Evolutionary conservation across 805 yeast species (phyloP).

Genomic region (Phaffomyces opuntiae): DNA sequence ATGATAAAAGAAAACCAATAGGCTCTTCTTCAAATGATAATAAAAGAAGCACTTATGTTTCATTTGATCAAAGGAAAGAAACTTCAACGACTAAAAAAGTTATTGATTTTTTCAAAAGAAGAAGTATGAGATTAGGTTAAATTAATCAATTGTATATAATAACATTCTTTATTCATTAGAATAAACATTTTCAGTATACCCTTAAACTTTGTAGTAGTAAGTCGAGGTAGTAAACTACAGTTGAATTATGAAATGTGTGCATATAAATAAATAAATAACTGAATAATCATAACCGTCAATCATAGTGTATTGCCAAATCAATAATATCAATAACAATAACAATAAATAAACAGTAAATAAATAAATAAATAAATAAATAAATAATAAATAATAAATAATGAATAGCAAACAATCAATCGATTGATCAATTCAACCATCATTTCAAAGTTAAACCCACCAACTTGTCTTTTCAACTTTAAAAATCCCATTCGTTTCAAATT

Average conservation of each 20-base stretch:
- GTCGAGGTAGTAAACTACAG: neutral
- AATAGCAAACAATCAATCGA: too few relatives aligned
- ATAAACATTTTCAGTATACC: neutral
- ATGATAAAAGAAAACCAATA: slow-evolving; percentile 16
- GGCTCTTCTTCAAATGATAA: slow-evolving; percentile 20
- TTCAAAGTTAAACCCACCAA: slow-evolving; percentile 17
- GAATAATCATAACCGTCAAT: too few relatives aligned
- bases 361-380: slow-evolving; percentile 5
- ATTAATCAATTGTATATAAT: neutral
- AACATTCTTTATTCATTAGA: neutral
- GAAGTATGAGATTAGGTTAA: slow-evolving; percentile 35
- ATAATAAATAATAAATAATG: neutral
- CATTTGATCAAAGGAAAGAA: slow-evolving; percentile 36
- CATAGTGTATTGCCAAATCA: too few relatives aligned
- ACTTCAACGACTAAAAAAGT: slow-evolving; percentile 73
- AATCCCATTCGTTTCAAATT: slow-evolving; percentile 64
- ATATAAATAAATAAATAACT: neutral
- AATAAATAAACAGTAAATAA: slow-evolving; percentile 6
- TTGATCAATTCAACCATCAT: too few relatives aligned
- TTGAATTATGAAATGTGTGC: neutral
- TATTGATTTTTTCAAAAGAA: slow-evolving; percentile 71
- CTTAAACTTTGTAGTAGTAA: too few relatives aligned
- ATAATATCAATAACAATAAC: neutral
- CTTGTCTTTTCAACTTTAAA: slow-evolving; percentile 24
- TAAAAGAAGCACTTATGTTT: slow-evolving; percentile 18